Evolutionary conservation across 805 yeast species (phyloP), one percentile per base, ranked within the genome.

Genomic region (Ogataea trehalophila): DNA sequence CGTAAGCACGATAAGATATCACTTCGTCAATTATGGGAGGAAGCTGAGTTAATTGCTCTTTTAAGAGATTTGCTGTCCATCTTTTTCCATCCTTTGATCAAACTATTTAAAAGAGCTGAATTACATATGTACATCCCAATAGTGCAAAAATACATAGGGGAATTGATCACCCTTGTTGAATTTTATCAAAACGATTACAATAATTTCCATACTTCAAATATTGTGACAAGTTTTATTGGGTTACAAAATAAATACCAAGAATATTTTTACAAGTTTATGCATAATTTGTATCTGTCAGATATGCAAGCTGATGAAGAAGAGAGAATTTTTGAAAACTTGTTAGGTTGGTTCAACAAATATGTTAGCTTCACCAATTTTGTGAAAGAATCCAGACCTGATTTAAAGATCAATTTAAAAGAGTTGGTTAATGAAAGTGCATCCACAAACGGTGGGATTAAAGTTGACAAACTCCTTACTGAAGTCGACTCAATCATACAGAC

Each of bases 211-310:
- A 56, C 57, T 41, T 77, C 80, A 49, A 83, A 85, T 52, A 75
- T 87, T 50, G 91, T 88, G 33, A 77, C 81, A 52, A 74, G 77
- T 39, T 77, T 92, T 37, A 78, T 85, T 61, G 71, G 71, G 11
- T 68, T 92, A 17, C 76, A 89, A 38, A 81, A 81, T 39, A 77
- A 79, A 29, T 95, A 91, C 63, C 87, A 87, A 54, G 81, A 79
- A 47, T 73, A 83, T 13, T 74, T 87, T 42, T 87, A 87, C 71
- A 70, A 70, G 45, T 94, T 92, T 59, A 73, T 92, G 48, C 92
- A 88, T 60, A 82, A 85, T 45, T 78, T 90, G n/a, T 90, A 91
- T 63, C 51, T 74, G n/a, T 80, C 86, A 53, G 98, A 92, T 60
- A 72, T 80, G 35, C 77, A 78, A 14, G 41, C 47, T 22, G 53